Evolutionary conservation across 306 rosid genomes (phyloP).

Genomic region (Pterocarpus santalinus): DNA sequence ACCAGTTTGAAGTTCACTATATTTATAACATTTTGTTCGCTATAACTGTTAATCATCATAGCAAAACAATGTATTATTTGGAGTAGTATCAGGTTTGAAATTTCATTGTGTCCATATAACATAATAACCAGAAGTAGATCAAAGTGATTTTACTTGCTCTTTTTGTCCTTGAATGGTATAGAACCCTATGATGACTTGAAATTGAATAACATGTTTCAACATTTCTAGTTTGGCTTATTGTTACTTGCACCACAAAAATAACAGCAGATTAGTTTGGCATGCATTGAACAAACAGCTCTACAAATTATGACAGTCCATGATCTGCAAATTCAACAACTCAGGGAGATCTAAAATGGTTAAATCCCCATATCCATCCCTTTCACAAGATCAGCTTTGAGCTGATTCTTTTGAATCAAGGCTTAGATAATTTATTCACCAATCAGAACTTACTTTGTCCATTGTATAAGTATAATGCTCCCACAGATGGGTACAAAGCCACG

Average conservation of each 20-base stretch:
- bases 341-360: constrained; percentile 22
- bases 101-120: constrained; percentile 6
- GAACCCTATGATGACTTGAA: constrained; percentile 4
- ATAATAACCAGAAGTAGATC: not conserved
- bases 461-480: constrained; percentile 96
- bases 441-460: constrained; percentile 78
- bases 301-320: constrained; percentile 11
- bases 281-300: constrained; percentile 23
- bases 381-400: constrained; percentile 34
- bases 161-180: not conserved
- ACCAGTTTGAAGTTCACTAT: not conserved
- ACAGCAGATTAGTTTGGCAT: constrained; percentile 34
- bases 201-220: constrained; percentile 14
- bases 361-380: not conserved
- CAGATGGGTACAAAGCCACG: constrained; percentile 89
- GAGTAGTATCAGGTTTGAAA: constrained; percentile 31
- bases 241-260: constrained; percentile 10
- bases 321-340: constrained; percentile 17
- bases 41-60: constrained; percentile 14
- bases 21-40: constrained; percentile 1
- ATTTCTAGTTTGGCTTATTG: constrained; percentile 4
- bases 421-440: constrained; percentile 29
- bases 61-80: constrained; percentile 23
- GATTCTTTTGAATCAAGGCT: constrained; percentile 19
- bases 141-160: too few relatives aligned